Percentiles rank a stretch among this genome's conserved stretches.
Conservation (phyloP, 805 yeast species). For the Candida methanosorbosa region DNA sequence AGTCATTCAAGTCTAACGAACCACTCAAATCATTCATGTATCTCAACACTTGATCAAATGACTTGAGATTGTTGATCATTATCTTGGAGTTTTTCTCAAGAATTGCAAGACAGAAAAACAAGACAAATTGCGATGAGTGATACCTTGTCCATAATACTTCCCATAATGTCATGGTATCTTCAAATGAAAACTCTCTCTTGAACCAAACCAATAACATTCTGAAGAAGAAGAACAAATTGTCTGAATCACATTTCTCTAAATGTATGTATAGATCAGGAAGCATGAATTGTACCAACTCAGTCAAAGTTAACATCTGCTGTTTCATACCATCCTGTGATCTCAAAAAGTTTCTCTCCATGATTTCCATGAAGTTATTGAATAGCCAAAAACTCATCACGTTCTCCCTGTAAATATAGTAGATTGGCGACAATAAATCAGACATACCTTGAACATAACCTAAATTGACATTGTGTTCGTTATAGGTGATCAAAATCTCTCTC, state of each 20-base stretch:
- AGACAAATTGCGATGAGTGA: slow-evolving; percentile 78
- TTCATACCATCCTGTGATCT: slow-evolving; percentile 93
- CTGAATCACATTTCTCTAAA: slow-evolving; percentile 79
- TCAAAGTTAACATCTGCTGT: slow-evolving; percentile 73
- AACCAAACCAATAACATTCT: slow-evolving; percentile 94
- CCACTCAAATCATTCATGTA: slow-evolving; percentile 86
- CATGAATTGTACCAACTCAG: slow-evolving; percentile 84
- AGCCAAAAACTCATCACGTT: slow-evolving; percentile 85
- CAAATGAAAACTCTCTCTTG: slow-evolving; percentile 82
- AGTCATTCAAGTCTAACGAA: slow-evolving; percentile 64
- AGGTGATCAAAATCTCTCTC: slow-evolving; percentile 75
- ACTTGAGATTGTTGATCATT: slow-evolving; percentile 60
- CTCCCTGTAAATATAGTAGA: slow-evolving; percentile 59
- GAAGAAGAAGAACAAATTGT: slow-evolving; percentile 87
- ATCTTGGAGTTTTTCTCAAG: slow-evolving; percentile 78
- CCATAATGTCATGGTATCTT: slow-evolving; percentile 77
- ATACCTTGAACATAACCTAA: slow-evolving; percentile 97
- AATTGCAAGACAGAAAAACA: slow-evolving; percentile 84
- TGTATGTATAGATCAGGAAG: slow-evolving; percentile 78
- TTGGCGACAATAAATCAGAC: slow-evolving; percentile 87
- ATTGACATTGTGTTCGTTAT: slow-evolving; percentile 73
- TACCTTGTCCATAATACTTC: slow-evolving; percentile 87
- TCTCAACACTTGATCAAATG: slow-evolving; percentile 87
- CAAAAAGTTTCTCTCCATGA: slow-evolving; percentile 91
- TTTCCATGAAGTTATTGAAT: slow-evolving; percentile 78